phyloP scores from a whole-genome alignment of 2,329 filamentous ascomycete genomes.

The Verticillium dahliae region DNA sequence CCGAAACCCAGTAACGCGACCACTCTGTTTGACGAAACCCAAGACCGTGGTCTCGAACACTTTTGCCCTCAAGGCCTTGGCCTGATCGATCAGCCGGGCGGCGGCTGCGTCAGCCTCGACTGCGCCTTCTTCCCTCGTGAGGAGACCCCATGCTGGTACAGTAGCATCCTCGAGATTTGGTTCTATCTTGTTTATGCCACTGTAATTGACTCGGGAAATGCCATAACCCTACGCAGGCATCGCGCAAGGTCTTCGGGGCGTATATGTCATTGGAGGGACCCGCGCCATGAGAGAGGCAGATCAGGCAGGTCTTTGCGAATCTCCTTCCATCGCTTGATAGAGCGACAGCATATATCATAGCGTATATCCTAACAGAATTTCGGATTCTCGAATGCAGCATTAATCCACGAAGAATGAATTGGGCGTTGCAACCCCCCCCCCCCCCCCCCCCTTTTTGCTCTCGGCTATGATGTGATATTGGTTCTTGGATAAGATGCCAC shows the following conservation, averaged over 20 bases:
- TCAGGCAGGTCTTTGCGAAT: constrained; percentile 16
- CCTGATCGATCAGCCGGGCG: constrained; percentile 12
- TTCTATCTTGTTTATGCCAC: constrained; percentile 14
- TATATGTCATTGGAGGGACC: constrained; percentile 17
- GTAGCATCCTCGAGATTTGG: constrained; percentile 10
- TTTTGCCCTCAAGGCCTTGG: constrained; percentile 10
- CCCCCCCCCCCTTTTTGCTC: too few species aligned
- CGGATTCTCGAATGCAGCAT: constrained; percentile 17
- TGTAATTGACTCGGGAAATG: constrained; percentile 12
- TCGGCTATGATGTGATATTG: too few species aligned
- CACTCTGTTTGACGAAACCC: constrained; percentile 9
- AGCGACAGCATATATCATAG: constrained; percentile 20
- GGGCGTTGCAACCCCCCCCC: constrained; percentile 8
- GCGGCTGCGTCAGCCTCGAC: constrained; percentile 21
- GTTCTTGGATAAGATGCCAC: too few species aligned
- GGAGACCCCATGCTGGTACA: constrained; percentile 16
- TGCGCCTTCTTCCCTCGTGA: constrained; percentile 17
- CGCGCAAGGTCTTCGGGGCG: constrained; percentile 14
- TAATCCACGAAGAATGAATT: constrained; percentile 25
- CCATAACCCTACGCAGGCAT: constrained; percentile 20
- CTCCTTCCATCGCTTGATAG: constrained; percentile 18
- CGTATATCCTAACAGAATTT: constrained; percentile 22
- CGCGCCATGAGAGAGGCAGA: constrained; percentile 17
- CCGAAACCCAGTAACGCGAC: constrained; percentile 7
- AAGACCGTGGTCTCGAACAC: constrained; percentile 10